Evolutionary conservation across 805 yeast species (phyloP).

Genomic region (Candida golubevii): DNA sequence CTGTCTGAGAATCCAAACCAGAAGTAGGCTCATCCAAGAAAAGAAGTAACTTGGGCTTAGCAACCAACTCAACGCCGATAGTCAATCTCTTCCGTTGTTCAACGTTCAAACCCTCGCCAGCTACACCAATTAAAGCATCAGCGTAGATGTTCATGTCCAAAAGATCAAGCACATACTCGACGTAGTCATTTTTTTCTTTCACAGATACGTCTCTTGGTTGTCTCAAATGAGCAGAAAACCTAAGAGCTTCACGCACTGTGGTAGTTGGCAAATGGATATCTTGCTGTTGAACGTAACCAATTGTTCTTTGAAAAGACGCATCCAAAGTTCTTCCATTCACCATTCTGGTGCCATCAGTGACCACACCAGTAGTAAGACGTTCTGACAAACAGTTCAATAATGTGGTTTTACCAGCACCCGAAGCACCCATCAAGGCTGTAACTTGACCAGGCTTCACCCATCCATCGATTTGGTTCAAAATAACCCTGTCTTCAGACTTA

Average conservation of each 20-base stretch:
- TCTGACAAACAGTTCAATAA: constrained; percentile 68
- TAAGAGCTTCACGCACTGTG: constrained; percentile 71
- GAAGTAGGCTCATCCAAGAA: constrained; percentile 74
- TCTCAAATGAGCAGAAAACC: constrained; percentile 68
- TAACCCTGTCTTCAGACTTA: constrained; percentile 32
- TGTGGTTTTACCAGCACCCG: constrained; percentile 87
- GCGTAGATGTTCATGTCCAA: constrained; percentile 68
- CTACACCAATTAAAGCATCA: constrained; percentile 75
- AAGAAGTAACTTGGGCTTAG: constrained; percentile 59
- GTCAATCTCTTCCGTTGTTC: constrained; percentile 33
- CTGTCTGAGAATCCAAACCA: constrained; percentile 67
- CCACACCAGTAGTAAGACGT: constrained; percentile 64
- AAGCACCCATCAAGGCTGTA: constrained; percentile 81
- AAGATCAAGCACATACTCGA: constrained; percentile 61
- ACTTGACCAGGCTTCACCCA: constrained; percentile 78
- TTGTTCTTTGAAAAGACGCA: constrained; percentile 66
- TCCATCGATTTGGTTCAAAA: constrained; percentile 47
- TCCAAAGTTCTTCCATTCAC: constrained; percentile 66
- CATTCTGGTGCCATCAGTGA: constrained; percentile 55
- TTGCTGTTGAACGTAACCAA: constrained; percentile 81
- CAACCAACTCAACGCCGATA: constrained; percentile 69
- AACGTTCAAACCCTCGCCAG: constrained; percentile 51
- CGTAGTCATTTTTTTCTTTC: constrained; percentile 60
- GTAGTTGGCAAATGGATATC: constrained; percentile 67
- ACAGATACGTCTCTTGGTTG: constrained; percentile 57